Base-by-base conservation (phyloP, 768 basidiomycete genomes). In the Russula abietina region DNA sequence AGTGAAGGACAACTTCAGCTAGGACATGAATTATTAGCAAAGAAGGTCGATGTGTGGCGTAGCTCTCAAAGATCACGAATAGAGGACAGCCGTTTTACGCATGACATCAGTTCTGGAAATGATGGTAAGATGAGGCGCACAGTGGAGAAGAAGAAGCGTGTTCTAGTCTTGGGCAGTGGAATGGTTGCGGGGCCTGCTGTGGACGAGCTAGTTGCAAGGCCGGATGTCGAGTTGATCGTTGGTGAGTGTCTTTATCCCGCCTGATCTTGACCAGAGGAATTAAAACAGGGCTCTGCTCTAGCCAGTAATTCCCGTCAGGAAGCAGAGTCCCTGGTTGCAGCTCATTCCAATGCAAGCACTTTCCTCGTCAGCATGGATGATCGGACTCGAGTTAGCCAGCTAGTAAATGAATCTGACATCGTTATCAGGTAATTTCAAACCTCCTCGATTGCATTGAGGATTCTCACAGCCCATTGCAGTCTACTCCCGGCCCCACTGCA, bases 141-240 rank as follows among this genome's bases (percentile, higher is more conserved):
- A 16, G 53, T 55, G 2, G 32, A 54, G 57, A 74, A 61, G 67
- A 85, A 82, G 74, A 87, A 87, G 76, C 83, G 80, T 68, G 81
- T 94, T 0, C 73, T 98, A 38, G 77, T 97, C 69, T 80, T 98
- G 2, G 95, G 95, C 9, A 93, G 90, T 59, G 95, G 95, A n/a
- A 93, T 97, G 86, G 95, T 98, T 22, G 92, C 93, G 5, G 88
- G 87, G 2, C 95, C 95, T 17, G 90, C 91, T 0, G 86, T 93
- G 3, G 83, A 89, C 56, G 82, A 88, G 69, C 79, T 97, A 54
- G 81, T 82, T 49, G 78, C 78, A 65, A 76, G 85, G 59, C 67
- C 70, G 0, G 88, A 91, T 66, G 75, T 94, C 0, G 79, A 86
- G 59, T 73, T 97, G 32, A 73, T 89, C 6, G 83, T 97, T 64